A percentile compares a stretch with the other conserved stretches of the same genome.
Conservation (phyloP, 2,329 filamentous ascomycete genomes). For the Aspergillus aculeatinus region DNA sequence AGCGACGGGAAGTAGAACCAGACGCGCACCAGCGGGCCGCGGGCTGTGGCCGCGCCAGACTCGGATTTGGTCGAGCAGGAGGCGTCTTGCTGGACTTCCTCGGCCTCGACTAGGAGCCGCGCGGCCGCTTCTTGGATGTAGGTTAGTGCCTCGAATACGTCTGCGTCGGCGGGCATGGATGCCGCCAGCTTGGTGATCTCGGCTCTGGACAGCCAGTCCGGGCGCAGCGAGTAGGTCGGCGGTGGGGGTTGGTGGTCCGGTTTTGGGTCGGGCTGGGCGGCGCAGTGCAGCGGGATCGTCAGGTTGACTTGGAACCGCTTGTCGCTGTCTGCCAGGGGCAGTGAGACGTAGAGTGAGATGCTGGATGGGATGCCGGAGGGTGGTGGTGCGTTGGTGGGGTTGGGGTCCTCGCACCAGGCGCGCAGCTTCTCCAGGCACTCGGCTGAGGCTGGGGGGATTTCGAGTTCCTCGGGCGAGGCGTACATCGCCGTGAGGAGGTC, state of each 20-base stretch:
- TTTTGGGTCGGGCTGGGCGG: constrained; percentile 6
- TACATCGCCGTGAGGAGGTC: constrained; percentile 58
- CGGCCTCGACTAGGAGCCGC: constrained; percentile 26
- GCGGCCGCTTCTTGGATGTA: constrained; percentile 42
- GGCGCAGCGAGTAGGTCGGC: constrained; percentile 41
- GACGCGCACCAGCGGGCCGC: constrained; percentile 47
- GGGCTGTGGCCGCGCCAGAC: neutral
- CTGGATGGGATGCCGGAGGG: constrained; percentile 21
- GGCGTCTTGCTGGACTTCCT: constrained; percentile 9
- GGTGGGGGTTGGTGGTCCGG: constrained; percentile 26
- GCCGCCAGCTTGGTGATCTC: constrained; percentile 42
- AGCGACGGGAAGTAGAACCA: constrained; percentile 67
- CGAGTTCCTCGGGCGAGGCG: constrained; percentile 41
- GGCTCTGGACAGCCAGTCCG: constrained; percentile 54
- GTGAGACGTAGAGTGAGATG: constrained; percentile 24
- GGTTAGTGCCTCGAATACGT: constrained; percentile 50
- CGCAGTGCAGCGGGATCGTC: constrained; percentile 25
- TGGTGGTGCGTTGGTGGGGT: neutral
- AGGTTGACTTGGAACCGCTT: constrained; percentile 31
- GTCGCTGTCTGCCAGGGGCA: constrained; percentile 26
- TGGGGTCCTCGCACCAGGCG: constrained; percentile 26
- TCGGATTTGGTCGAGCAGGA: too few species aligned
- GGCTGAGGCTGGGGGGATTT: constrained; percentile 39
- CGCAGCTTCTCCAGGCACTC: constrained; percentile 29
- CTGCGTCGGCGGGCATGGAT: constrained; percentile 42